A percentile compares a stretch with the other conserved stretches of the same genome.
Evolutionary conservation across 2,329 filamentous ascomycete genomes (phyloP).

Genomic region (Westerdykella sp.): DNA sequence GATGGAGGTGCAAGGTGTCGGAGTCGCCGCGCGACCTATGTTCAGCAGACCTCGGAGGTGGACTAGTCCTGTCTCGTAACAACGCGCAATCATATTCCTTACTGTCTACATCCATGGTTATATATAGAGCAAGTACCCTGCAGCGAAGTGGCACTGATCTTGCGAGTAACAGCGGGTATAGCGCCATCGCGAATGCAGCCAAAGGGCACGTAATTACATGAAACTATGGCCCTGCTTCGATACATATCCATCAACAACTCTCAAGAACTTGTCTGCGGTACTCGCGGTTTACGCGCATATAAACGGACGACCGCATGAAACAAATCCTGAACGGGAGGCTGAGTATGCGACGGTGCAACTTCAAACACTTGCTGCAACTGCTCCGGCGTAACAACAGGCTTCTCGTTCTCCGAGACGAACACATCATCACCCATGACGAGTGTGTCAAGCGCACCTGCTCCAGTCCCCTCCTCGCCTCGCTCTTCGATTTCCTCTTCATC

Average conservation of each 20-base stretch:
- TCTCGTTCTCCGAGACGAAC: slow-evolving; percentile 41
- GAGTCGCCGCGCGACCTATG: neutral
- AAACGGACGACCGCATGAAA: slow-evolving; percentile 66
- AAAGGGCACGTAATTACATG: no score
- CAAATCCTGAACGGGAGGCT: slow-evolving; percentile 67
- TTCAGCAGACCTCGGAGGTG: neutral
- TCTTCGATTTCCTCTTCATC: slow-evolving; percentile 19
- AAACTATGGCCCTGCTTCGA: no score
- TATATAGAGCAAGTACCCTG: no score
- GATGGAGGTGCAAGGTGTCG: slow-evolving; percentile 2
- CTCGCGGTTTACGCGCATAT: slow-evolving; percentile 52
- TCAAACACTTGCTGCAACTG: slow-evolving; percentile 66
- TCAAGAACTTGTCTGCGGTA: neutral
- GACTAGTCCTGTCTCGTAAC: no score
- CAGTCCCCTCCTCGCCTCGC: no score
- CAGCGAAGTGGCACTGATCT: no score
- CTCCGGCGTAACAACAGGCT: slow-evolving; percentile 61
- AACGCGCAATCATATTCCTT: no score
- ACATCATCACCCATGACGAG: slow-evolving; percentile 3
- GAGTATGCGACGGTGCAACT: slow-evolving; percentile 56
- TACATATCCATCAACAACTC: no score
- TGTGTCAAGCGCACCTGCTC: neutral
- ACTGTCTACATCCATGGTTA: no score
- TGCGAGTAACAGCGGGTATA: no score
- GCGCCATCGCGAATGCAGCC: no score